Evolutionary conservation across 2,329 filamentous ascomycete genomes (phyloP), one percentile per base, ranked within the genome.

Genomic region (Penicillium rolfsii): DNA sequence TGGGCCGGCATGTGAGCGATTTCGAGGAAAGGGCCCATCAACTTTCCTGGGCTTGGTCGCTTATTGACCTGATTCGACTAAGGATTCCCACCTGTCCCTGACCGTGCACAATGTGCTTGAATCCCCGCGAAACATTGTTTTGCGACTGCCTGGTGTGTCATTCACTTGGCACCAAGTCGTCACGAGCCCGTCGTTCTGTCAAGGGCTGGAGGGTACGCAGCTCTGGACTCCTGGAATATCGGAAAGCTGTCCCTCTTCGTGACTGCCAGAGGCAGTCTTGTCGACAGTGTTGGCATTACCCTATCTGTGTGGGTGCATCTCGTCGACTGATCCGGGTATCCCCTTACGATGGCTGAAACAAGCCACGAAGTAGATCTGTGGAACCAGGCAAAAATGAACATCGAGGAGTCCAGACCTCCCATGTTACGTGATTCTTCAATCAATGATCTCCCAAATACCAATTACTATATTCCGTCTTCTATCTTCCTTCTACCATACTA

Each of bases 1-100:
- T 97, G 93, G 94, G 93, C 91, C 56, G 93, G 91, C 33, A 95
- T 97, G 89, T 97, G 84, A 85, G 52, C 28, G 7, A 24, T 30
- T 7, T 19, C 22, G 33, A 28, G 26, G 22, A 45, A 26, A 54
- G 5, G 19, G 22, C n/a, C 12, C 36, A 30, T 28, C 40, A 19
- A 30, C 24, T 19, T 16, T n/a, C 3, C 26, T 30, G 5, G 35
- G 38, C 7, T 7, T 45, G 11, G 6, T 5, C 26, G 22, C 16
- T 54, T 12, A 19, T 22, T 43, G 16, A 28, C 5, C 45, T 16
- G 4, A 54, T 12, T 41, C 16, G 8, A 38, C 38, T 5, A 19
- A 6, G 35, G 16, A 24, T n/a, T 28, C 46, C 46, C 5, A 35
- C 11, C 30, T 19, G 7, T 12, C n/a, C 4, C 1, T 14, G 16